These are phyloP conservation scores for Verticillium dahliae DNA, from an alignment of 2,329 filamentous ascomycete species.

Conservation along the genomic window DNA sequence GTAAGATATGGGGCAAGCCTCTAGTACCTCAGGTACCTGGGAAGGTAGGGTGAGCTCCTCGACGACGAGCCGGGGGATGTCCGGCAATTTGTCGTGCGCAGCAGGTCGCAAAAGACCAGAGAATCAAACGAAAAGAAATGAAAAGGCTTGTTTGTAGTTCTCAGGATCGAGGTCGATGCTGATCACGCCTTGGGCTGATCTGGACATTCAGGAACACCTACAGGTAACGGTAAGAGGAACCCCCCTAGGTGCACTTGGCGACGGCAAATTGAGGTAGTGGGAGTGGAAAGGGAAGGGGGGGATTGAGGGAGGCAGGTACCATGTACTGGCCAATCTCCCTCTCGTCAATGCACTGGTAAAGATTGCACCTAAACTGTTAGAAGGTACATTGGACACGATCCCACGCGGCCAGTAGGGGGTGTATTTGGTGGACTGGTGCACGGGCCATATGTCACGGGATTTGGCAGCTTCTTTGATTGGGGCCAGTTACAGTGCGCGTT, in stretches of 20 bases:
- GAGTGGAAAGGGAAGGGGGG: background rate
- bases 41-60: background rate
- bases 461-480: background rate
- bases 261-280: background rate
- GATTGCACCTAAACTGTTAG: background rate
- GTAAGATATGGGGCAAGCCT: background rate
- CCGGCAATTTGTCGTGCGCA: background rate
- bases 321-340: background rate
- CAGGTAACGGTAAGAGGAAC: background rate
- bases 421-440: background rate
- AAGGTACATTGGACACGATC: background rate
- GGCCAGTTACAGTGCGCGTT: background rate
- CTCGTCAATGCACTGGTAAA: background rate
- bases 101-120: background rate
- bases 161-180: background rate
- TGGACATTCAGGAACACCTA: background rate
- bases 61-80: background rate
- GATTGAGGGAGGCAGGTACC: background rate
- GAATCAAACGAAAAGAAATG: background rate
- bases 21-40: background rate
- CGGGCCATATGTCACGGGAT: background rate
- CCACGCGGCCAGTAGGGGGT: background rate
- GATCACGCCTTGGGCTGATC: background rate
- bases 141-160: background rate
- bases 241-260: too few species aligned